Evolutionary conservation across 2,329 filamentous ascomycete species (phyloP).

Genomic region (Dothiorella sarmentorum): DNA sequence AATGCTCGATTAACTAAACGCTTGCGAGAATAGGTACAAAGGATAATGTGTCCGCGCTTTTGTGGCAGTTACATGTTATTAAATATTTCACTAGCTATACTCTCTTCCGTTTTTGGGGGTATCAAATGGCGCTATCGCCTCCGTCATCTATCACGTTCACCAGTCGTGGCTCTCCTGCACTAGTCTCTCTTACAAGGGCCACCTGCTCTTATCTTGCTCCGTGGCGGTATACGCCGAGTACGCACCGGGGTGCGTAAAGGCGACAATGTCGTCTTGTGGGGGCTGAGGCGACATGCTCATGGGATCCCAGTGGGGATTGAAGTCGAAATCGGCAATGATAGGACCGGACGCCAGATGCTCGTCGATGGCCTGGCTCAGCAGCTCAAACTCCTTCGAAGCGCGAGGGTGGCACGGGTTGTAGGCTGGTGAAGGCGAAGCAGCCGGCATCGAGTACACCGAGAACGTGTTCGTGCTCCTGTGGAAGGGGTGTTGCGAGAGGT

Average conservation of each 20-base stretch:
- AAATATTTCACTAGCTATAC: too few relatives aligned
- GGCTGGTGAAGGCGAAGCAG: neutral
- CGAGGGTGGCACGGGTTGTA: neutral
- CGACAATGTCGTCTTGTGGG: slow-evolving; percentile 5
- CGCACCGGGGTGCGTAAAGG: slow-evolving; percentile 13
- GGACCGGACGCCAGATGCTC: slow-evolving; percentile 9
- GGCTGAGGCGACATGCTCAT: neutral
- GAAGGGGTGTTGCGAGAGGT: neutral
- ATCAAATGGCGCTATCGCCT: neutral
- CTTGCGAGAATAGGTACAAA: too few relatives aligned
- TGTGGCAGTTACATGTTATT: too few relatives aligned
- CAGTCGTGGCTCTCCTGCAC: neutral
- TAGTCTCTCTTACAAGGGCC: neutral
- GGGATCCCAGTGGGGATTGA: slow-evolving; percentile 1
- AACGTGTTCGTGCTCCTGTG: neutral
- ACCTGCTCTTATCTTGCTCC: neutral
- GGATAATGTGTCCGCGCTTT: too few relatives aligned
- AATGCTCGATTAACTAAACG: too few relatives aligned
- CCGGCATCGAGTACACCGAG: neutral
- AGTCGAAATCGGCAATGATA: slow-evolving; percentile 8
- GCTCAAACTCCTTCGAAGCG: neutral
- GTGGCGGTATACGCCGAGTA: slow-evolving; percentile 14
- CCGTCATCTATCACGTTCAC: neutral
- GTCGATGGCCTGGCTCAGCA: slow-evolving; percentile 7
- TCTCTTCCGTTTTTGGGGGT: neutral